phyloP scores from a whole-genome alignment of 495 filamentous ascomycete species.

The Tuber indicum region DNA sequence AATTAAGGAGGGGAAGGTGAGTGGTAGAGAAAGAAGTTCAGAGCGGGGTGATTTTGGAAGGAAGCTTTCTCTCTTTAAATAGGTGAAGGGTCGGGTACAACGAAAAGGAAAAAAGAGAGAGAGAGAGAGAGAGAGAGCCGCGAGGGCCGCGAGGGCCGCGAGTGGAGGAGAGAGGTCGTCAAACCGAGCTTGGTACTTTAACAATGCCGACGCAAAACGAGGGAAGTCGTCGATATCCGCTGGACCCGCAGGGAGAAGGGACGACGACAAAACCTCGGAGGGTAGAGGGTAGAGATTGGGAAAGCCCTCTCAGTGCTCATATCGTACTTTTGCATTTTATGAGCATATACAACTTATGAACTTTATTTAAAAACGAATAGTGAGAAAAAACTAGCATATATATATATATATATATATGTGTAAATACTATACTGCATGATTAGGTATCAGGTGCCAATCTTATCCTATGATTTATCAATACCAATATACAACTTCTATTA shows the following conservation, averaged over 20 bases:
- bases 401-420: no score
- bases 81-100: neutral
- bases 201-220: neutral
- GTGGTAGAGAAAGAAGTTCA: neutral
- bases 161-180: neutral
- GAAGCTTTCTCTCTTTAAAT: neutral
- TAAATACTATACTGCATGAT: no score
- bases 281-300: neutral
- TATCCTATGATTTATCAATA: no score
- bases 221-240: neutral
- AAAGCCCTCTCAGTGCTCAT: neutral
- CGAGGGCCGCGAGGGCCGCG: no score
- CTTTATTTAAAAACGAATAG: no score
- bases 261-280: neutral
- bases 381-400: no score
- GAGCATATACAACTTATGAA: no score
- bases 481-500: no score
- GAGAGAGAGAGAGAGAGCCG: no score
- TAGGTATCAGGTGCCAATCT: no score
- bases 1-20: neutral
- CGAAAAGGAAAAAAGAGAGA: neutral
- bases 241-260: neutral
- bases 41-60: neutral
- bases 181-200: neutral
- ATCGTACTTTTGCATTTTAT: no score